Conservation (phyloP, 75 land plant genomes). For the Cunninghamia lanceolata region DNA sequence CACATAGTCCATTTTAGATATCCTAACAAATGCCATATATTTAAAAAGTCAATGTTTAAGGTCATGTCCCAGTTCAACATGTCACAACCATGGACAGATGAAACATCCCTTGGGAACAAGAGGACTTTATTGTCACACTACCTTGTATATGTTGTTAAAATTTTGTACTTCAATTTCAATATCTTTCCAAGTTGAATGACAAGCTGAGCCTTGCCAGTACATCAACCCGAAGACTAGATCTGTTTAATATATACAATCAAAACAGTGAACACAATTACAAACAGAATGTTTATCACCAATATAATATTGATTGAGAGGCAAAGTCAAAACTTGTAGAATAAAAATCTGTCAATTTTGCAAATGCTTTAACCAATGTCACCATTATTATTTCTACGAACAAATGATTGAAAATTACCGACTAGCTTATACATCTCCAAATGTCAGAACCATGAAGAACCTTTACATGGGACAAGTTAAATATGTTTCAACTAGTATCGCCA, state of each 20-base stretch:
- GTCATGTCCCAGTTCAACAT: not conserved
- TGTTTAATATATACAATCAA: not conserved
- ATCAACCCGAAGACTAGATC: not conserved
- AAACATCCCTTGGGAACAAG: not conserved
- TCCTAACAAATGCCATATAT: not conserved
- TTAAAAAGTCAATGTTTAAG: not conserved
- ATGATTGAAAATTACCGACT: not conserved
- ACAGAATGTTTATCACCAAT: not conserved
- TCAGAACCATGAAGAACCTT: not conserved
- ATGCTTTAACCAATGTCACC: not conserved
- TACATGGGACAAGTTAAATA: not conserved
- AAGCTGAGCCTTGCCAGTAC: not conserved
- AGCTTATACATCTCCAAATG: not conserved
- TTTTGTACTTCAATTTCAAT: not conserved
- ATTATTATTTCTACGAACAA: not conserved
- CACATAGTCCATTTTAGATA: not conserved
- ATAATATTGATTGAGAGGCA: not conserved
- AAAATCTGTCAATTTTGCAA: not conserved
- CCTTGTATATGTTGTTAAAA: not conserved
- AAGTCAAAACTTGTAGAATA: not conserved
- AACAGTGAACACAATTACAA: not conserved
- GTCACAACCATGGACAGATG: not conserved
- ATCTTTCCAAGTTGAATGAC: not conserved
- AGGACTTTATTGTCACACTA: not conserved
- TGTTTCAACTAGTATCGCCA: not conserved